Base-by-base conservation (phyloP, 2,329 filamentous ascomycete species). In the Nothopassalora personata region DNA sequence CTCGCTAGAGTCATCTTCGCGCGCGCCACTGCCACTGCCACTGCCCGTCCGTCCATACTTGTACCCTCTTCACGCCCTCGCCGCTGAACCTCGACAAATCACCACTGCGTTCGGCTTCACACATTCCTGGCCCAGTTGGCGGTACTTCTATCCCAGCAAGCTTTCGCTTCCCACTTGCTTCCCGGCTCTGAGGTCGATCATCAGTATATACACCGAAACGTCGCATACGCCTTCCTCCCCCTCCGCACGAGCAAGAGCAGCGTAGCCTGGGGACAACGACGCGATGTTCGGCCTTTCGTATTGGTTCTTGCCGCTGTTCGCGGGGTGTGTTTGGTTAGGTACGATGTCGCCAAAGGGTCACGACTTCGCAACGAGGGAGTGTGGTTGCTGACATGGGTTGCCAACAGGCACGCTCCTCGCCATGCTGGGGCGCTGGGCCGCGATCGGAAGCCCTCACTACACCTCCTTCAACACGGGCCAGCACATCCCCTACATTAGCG, bases 381-480 rank as follows among this genome's bases (percentile, higher is more conserved):
- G 39, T 48, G 18, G 4, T 27, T 34, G n/a, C 19, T 47, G 19
- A 46, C 45, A 58, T 45, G 45, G 6, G 13, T 19, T 47, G 30
- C 30, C 19, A 4, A 43, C 55, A 81, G 81, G 80, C 62, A 90
- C 85, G 72, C 80, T 91, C 15, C 79, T 91, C 28, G 84, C 81
- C 58, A 82, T 91, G 74, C 77, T 91, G 58, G 79, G 88, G 19
- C 80, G 83, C 73, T 93, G 89, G 89, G 74, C 81, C 62, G 71
- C 84, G 43, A 74, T 83, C 67, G 73, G 87, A 57, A 73, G 75
- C 15, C 78, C 76, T 1, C 77, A 78, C 63, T 90, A 88, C 68
- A 59, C 76, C 3, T 86, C 83, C 43, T 89, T 91, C 86, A 71
- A 76, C 19, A 50, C 63, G 0, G 62, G 11, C 33, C 86, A 89